Evolutionary conservation across 495 filamentous ascomycete species (phyloP).

Genomic region (Pseudotulostoma volvatum): DNA sequence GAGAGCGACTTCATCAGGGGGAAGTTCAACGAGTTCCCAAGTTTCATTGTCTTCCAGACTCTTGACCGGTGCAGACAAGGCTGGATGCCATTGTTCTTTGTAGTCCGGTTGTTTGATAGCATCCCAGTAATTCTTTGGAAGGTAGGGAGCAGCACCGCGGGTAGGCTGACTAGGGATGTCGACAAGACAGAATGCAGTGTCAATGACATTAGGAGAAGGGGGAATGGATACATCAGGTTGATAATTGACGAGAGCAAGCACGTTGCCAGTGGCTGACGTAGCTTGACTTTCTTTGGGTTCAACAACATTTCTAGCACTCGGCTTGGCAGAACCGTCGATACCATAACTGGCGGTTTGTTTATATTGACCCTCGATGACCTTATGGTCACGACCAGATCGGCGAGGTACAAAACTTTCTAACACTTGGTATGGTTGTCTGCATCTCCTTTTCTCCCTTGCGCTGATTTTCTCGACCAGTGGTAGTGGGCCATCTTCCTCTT

Average conservation of each 20-base stretch:
- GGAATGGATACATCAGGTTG: neutral
- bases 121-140: neutral
- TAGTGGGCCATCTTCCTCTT: neutral
- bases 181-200: too few species aligned
- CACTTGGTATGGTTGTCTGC: neutral
- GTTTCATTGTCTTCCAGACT: constrained; percentile 3
- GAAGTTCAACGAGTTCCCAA: neutral
- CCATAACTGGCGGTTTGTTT: neutral
- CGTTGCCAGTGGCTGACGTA: neutral
- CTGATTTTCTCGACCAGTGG: neutral
- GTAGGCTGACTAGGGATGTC: neutral
- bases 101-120: neutral
- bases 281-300: neutral
- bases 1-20: neutral
- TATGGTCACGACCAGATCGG: neutral
- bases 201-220: too few species aligned
- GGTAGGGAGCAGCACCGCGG: neutral
- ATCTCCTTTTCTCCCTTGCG: neutral
- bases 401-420: neutral
- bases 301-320: neutral
- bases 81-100: neutral
- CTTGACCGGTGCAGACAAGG: neutral
- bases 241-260: neutral
- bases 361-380: neutral
- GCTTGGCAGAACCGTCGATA: neutral